Percentiles rank a stretch among this genome's conserved stretches.
phyloP scores from a whole-genome alignment of 2,329 filamentous ascomycete genomes.

The Trichoderma aggressivum region DNA sequence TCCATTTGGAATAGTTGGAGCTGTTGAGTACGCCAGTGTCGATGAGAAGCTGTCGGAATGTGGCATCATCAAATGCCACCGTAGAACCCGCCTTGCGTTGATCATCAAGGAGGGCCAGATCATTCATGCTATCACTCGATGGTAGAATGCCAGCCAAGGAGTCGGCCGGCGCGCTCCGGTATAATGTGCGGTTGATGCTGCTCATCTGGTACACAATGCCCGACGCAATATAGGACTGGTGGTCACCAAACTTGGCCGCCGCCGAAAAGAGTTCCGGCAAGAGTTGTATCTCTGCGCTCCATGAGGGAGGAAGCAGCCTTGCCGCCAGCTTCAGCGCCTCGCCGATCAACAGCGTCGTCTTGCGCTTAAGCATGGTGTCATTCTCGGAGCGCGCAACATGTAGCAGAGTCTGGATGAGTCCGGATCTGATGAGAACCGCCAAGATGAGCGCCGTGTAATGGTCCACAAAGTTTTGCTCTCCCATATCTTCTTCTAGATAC shows the following conservation, averaged over 20 bases:
- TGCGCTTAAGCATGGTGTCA: conserved; percentile 71
- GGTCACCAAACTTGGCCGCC: conserved; percentile 67
- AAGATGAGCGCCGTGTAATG: conserved; percentile 91
- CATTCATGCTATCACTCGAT: conserved; percentile 44
- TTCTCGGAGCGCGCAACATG: conserved; percentile 66
- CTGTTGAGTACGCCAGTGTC: conserved; percentile 85
- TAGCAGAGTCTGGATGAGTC: conserved; percentile 61
- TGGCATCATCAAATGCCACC: conserved; percentile 54
- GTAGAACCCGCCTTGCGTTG: conserved; percentile 50
- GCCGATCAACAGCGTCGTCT: conserved; percentile 85
- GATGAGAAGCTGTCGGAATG: conserved; percentile 62
- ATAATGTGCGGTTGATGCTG: conserved; percentile 90
- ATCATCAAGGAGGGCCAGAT: conserved; percentile 53
- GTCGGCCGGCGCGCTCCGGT: conserved; percentile 64
- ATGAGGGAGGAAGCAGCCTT: conserved; percentile 73
- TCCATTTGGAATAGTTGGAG: conserved; percentile 92
- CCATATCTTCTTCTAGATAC: conserved; percentile 62
- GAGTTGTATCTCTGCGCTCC: conserved; percentile 82
- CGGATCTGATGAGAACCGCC: conserved; percentile 78
- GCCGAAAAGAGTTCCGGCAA: conserved; percentile 80
- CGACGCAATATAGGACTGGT: conserved; percentile 75
- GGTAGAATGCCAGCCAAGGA: conserved; percentile 38
- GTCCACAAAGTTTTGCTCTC: conserved; percentile 81
- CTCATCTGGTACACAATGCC: conserved; percentile 97
- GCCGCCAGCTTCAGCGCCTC: conserved; percentile 89